These are phyloP conservation scores for Lathyrus tuberosus DNA, from an alignment of 306 rosid genomes.

Conservation along the genomic window DNA sequence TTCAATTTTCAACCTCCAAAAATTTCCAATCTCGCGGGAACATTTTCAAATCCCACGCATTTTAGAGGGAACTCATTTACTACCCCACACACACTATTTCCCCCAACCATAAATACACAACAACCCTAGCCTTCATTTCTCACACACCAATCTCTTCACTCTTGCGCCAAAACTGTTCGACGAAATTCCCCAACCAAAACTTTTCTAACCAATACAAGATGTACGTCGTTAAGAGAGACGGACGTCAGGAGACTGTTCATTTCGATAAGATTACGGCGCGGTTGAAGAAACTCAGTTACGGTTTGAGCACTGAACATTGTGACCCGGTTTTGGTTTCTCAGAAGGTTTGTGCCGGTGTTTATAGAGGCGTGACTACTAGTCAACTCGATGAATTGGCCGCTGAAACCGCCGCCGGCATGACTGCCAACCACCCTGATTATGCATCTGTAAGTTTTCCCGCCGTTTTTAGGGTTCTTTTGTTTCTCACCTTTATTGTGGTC, in stretches of 20 bases:
- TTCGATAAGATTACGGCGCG: slow-evolving; percentile 95
- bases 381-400: slow-evolving; percentile 97
- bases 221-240: slow-evolving; percentile 93
- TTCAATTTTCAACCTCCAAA: neutral
- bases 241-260: slow-evolving; percentile 86
- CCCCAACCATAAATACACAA: too few relatives aligned
- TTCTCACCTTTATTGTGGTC: neutral
- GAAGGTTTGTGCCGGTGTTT: slow-evolving; percentile 94
- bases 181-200: slow-evolving; percentile 40
- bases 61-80: slow-evolving; percentile 33
- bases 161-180: slow-evolving; percentile 57
- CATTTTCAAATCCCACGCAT: neutral
- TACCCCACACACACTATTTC: too few relatives aligned
- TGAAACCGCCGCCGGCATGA: slow-evolving; percentile 95
- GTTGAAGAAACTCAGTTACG: slow-evolving; percentile 91
- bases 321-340: slow-evolving; percentile 88
- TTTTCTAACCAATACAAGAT: slow-evolving; percentile 21
- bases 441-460: slow-evolving; percentile 65
- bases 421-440: slow-evolving; percentile 88
- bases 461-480: neutral
- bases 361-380: slow-evolving; percentile 92
- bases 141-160: too few relatives aligned
- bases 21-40: slow-evolving; percentile 4
- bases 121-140: slow-evolving; percentile 41
- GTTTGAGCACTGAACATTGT: slow-evolving; percentile 77